Conservation (phyloP, 1,139 yeast species). For the Zygosaccharomyces sapae region DNA sequence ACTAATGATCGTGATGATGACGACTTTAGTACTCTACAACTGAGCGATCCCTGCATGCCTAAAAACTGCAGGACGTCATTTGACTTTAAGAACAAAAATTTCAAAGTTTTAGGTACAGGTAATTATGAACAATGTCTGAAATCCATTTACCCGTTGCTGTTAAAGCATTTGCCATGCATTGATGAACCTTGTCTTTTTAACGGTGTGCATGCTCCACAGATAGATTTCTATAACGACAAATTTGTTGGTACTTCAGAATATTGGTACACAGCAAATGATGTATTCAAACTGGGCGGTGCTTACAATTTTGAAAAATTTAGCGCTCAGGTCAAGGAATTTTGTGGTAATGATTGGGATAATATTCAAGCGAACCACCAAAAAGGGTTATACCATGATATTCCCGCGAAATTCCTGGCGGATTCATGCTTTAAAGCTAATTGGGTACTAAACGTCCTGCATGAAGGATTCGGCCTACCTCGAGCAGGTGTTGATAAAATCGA, state of each 20-base stretch:
- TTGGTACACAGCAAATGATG: constrained; percentile 82
- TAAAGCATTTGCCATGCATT: constrained; percentile 68
- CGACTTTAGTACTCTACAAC: constrained; percentile 37
- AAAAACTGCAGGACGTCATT: constrained; percentile 47
- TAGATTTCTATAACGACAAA: constrained; percentile 62
- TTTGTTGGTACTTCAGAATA: constrained; percentile 78
- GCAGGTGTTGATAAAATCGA: constrained; percentile 40
- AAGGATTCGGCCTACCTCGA: constrained; percentile 71
- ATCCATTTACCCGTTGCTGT: constrained; percentile 62
- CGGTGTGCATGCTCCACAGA: constrained; percentile 74
- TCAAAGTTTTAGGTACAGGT: constrained; percentile 59
- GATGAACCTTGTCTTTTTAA: constrained; percentile 74
- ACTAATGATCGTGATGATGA: constrained; percentile 41
- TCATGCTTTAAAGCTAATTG: constrained; percentile 81
- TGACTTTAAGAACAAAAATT: constrained; percentile 43
- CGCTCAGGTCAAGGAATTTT: constrained; percentile 55
- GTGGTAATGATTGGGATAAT: constrained; percentile 61
- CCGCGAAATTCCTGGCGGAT: constrained; percentile 48
- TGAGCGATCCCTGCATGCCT: constrained; percentile 71
- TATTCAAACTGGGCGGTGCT: constrained; percentile 72
- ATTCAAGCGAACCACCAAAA: constrained; percentile 47
- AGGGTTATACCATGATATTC: constrained; percentile 43
- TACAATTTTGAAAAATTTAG: constrained; percentile 62
- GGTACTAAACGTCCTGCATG: constrained; percentile 72
- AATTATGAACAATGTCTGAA: constrained; percentile 62